A percentile compares a stretch with the other conserved stretches of the same genome.
Evolutionary conservation across 805 yeast species (phyloP).

Genomic region (Lipomyces chichibuensis): DNA sequence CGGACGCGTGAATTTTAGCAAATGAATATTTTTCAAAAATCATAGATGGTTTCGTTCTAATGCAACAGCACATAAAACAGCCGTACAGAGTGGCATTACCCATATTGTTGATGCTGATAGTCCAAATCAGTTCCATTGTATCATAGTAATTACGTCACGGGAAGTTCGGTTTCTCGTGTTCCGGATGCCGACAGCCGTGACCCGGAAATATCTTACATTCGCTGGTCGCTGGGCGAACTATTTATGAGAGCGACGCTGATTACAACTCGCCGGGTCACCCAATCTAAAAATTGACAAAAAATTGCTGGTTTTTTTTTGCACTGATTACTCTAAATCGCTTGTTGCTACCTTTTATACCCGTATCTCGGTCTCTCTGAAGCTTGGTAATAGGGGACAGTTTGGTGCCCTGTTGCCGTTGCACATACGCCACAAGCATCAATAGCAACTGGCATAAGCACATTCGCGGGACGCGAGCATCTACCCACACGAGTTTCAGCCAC

Average conservation of each 20-base stretch:
- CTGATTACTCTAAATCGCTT: neutral
- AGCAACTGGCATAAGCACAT: neutral
- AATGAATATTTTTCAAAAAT: neutral
- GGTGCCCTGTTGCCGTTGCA: neutral
- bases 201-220: no score
- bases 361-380: no score
- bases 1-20: neutral
- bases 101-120: no score
- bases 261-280: neutral
- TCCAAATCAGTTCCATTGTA: no score
- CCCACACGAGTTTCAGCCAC: neutral
- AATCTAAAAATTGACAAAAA: neutral
- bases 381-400: neutral
- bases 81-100: no score
- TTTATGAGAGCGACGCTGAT: no score
- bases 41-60: neutral
- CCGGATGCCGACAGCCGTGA: no score
- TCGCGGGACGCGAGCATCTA: neutral
- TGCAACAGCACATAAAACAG: neutral
- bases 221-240: no score
- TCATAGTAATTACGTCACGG: no score
- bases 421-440: neutral
- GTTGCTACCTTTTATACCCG: neutral
- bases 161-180: no score
- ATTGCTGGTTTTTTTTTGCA: no score